These are phyloP conservation scores for Noccaea caerulescens DNA, from an alignment of 345 rosid species.

Conservation along the genomic window DNA sequence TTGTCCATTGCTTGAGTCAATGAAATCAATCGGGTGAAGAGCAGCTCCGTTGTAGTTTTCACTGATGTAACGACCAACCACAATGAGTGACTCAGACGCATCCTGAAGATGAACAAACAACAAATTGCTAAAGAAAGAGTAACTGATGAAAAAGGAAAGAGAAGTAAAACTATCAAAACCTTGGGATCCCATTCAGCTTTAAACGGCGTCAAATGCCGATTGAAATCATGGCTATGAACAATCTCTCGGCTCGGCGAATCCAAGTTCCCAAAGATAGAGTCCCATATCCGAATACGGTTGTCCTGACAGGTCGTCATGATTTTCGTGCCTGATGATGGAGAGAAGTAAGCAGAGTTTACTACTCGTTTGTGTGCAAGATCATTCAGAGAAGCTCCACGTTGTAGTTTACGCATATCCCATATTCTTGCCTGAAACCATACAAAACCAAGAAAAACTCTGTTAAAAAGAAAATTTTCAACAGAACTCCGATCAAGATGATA, in stretches of 20 bases:
- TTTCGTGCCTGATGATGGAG: conserved; percentile 82
- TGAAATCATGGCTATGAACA: conserved; percentile 97
- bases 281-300: conserved; percentile 91
- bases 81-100: conserved; percentile 84
- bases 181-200: conserved; percentile 99
- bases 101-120: conserved; percentile 57
- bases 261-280: conserved; percentile 80
- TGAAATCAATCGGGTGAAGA: conserved; percentile 93
- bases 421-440: conserved; percentile 87
- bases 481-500: background rate
- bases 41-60: conserved; percentile 90
- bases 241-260: conserved; percentile 93
- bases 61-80: conserved; percentile 88
- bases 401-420: conserved; percentile 88
- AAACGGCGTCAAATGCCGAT: conserved; percentile 88
- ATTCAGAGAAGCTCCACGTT: conserved; percentile 61
- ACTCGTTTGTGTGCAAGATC: conserved; percentile 81
- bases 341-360: conserved; percentile 96
- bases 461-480: background rate
- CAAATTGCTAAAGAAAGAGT: background rate
- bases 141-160: background rate
- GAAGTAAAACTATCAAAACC: conserved; percentile 52
- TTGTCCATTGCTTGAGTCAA: conserved; percentile 81
- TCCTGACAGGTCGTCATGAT: conserved; percentile 92
- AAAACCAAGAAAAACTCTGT: conserved; percentile 19